phyloP scores from a whole-genome alignment of 1,284 basidiomycete genomes.

The Veloboletus limbatus region DNA sequence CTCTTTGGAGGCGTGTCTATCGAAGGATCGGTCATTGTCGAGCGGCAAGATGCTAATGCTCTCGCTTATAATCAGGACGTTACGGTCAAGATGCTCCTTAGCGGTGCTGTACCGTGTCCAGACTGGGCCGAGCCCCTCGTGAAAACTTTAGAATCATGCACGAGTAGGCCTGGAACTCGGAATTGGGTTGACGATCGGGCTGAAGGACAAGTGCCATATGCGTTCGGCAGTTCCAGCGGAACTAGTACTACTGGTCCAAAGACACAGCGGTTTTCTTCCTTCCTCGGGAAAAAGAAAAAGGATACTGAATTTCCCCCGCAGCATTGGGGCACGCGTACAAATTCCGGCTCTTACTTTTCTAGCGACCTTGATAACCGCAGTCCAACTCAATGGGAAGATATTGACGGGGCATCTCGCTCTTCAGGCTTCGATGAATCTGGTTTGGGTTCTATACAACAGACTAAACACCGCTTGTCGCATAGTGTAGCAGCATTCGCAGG shows the following conservation, averaged over 20 bases:
- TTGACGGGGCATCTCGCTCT: slow-evolving; percentile 6
- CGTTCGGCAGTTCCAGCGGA: slow-evolving; percentile 46
- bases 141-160: slow-evolving; percentile 69
- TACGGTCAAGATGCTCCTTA: slow-evolving; percentile 75
- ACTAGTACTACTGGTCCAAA: slow-evolving; percentile 38
- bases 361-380: slow-evolving; percentile 31
- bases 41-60: slow-evolving; percentile 88
- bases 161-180: slow-evolving; percentile 64
- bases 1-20: slow-evolving; percentile 85
- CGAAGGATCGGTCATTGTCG: slow-evolving; percentile 93
- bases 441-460: slow-evolving; percentile 35
- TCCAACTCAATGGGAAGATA: slow-evolving; percentile 12
- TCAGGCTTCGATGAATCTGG: slow-evolving; percentile 30
- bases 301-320: slow-evolving; percentile 54
- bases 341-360: slow-evolving; percentile 54
- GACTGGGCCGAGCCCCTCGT: slow-evolving; percentile 76
- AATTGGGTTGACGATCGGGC: slow-evolving; percentile 62
- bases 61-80: slow-evolving; percentile 77
- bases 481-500: slow-evolving; percentile 19
- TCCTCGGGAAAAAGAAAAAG: slow-evolving; percentile 52
- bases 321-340: slow-evolving; percentile 55
- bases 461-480: slow-evolving; percentile 21
- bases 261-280: slow-evolving; percentile 36
- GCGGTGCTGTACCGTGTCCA: slow-evolving; percentile 71
- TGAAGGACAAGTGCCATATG: slow-evolving; percentile 46